These are phyloP conservation scores for Candida namnaoensis DNA, from an alignment of 805 yeast species.

Conservation along the genomic window DNA sequence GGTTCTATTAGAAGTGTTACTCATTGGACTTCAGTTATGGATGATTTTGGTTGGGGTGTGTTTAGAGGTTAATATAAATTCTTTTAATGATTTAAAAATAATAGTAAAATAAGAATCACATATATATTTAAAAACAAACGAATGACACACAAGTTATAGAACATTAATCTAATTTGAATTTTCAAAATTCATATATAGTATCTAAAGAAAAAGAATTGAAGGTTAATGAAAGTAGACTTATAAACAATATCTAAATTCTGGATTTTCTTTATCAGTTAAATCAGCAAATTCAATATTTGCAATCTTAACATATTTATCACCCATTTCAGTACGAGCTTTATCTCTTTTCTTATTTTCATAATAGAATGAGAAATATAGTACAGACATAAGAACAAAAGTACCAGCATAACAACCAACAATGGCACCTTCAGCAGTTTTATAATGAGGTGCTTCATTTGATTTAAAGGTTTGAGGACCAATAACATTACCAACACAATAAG, in stretches of 20 bases:
- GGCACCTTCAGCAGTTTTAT: conserved; percentile 44
- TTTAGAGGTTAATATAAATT: too few species aligned
- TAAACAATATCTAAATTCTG: conserved; percentile 24
- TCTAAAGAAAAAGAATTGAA: too few species aligned
- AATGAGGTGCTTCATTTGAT: conserved; percentile 48
- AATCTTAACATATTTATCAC: conserved; percentile 11
- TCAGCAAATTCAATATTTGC: conserved; percentile 33
- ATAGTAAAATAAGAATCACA: too few species aligned
- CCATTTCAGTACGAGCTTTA: conserved; percentile 9
- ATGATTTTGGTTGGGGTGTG: too few species aligned
- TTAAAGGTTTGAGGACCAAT: conserved; percentile 70
- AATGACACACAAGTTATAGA: too few species aligned
- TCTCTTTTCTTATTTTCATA: conserved; percentile 34
- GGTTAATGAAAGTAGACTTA: too few species aligned
- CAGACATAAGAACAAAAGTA: conserved; percentile 7
- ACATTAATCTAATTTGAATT: too few species aligned
- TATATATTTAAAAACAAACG: too few species aligned
- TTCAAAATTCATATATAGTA: too few species aligned
- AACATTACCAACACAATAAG: conserved; percentile 62
- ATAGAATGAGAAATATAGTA: conserved; percentile 17
- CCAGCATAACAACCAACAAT: conserved; percentile 38
- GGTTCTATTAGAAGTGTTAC: too few species aligned
- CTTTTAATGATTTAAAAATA: too few species aligned
- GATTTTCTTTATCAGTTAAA: conserved; percentile 34
- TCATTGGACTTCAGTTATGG: too few species aligned